Percentiles rank a stretch among this genome's conserved stretches.
phyloP scores from a whole-genome alignment of 1,284 basidiomycete species.

The Sporisorium scitamineum region DNA sequence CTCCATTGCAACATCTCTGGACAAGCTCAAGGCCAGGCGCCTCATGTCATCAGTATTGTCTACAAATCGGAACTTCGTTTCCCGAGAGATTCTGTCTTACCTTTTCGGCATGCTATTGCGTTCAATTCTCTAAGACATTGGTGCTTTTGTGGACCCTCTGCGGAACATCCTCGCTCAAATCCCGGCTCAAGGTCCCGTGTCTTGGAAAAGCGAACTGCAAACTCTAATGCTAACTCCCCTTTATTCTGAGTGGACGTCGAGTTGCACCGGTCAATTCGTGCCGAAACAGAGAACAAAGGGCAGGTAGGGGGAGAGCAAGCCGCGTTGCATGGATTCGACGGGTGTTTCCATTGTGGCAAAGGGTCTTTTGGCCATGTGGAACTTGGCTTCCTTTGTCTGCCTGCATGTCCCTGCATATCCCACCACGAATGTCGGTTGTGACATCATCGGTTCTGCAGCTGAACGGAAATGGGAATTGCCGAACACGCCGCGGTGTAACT shows the following conservation, averaged over 20 bases:
- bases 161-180: no score
- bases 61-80: no score
- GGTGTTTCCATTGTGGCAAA: neutral
- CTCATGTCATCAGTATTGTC: no score
- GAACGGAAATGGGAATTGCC: neutral
- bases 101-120: no score
- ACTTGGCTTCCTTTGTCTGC: neutral
- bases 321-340: neutral
- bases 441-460: neutral
- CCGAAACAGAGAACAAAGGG: slow-evolving; percentile 2
- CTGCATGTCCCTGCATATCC: neutral
- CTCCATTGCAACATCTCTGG: no score
- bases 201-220: neutral
- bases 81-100: no score
- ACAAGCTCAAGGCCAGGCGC: no score
- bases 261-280: neutral
- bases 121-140: no score
- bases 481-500: neutral
- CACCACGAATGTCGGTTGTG: neutral
- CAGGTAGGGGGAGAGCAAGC: neutral
- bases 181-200: neutral
- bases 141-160: no score
- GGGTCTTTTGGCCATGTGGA: neutral
- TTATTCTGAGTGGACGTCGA: neutral
- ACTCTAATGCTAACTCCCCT: slow-evolving; percentile 1